A percentile compares a stretch with the other conserved stretches of the same genome.
Evolutionary conservation across 2,329 filamentous ascomycete species (phyloP).

Genomic region (Penicillium sp.): DNA sequence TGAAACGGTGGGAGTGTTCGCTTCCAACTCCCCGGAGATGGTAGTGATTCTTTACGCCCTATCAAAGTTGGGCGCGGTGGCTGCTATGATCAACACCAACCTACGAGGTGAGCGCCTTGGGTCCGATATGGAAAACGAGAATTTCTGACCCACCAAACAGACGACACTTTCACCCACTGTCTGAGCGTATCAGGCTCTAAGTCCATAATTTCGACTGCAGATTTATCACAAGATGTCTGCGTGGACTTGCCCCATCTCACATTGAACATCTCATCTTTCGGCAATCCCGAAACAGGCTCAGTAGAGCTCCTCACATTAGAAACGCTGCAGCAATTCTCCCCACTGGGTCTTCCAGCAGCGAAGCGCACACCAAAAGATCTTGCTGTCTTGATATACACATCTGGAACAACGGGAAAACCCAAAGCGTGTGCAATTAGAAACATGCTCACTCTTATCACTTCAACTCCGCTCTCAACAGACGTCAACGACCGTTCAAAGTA

Average conservation of each 20-base stretch:
- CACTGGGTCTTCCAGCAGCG: conserved; percentile 26
- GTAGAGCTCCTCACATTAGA: conserved; percentile 27
- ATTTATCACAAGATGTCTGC: conserved; percentile 40
- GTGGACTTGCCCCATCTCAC: conserved; percentile 38
- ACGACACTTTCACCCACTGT: conserved; percentile 49
- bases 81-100: conserved; percentile 50
- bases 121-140: not conserved
- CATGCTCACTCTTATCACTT: conserved; percentile 38
- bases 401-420: conserved; percentile 51
- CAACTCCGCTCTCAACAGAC: conserved; percentile 40
- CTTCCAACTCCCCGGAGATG: conserved; percentile 53
- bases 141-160: conserved; percentile 20
- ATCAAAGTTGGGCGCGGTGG: conserved; percentile 49
- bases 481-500: conserved; percentile 42
- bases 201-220: conserved; percentile 47
- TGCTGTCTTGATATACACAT: conserved; percentile 49
- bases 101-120: conserved; percentile 41
- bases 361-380: conserved; percentile 40
- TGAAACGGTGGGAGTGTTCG: conserved; percentile 50
- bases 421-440: conserved; percentile 49
- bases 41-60: conserved; percentile 47
- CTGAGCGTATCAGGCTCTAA: conserved; percentile 45
- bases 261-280: conserved; percentile 43
- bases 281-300: conserved; percentile 21
- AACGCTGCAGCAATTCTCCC: conserved; percentile 29